These are phyloP conservation scores for Geotrichum reessii DNA, from an alignment of 1,139 yeast genomes.

Conservation along the genomic window DNA sequence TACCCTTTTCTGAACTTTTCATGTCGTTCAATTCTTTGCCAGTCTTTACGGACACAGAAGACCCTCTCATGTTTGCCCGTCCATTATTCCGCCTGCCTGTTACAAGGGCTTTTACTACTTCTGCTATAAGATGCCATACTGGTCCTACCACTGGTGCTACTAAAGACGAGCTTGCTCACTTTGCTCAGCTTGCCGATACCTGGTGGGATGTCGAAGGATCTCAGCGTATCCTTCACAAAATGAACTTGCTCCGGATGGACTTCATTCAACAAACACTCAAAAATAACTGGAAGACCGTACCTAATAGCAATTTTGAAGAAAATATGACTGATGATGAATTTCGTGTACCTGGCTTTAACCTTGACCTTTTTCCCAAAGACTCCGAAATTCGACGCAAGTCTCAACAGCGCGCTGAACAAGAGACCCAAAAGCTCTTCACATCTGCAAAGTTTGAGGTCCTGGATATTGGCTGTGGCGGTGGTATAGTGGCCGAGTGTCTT, in stretches of 20 bases:
- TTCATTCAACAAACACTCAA: constrained; percentile 61
- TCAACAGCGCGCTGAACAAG: not conserved
- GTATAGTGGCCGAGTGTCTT: constrained; percentile 78
- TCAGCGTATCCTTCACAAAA: constrained; percentile 85
- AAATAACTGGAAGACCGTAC: constrained; percentile 39
- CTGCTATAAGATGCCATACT: not conserved
- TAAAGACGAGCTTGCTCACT: constrained; percentile 60
- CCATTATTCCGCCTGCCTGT: not conserved
- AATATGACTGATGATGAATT: not conserved
- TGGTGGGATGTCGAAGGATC: constrained; percentile 99
- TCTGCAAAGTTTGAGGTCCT: constrained; percentile 46
- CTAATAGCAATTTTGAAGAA: constrained; percentile 23
- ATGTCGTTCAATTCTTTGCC: not conserved
- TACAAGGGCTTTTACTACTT: not conserved
- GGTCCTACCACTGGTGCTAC: not conserved
- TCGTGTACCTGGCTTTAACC: constrained; percentile 66
- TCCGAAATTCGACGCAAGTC: constrained; percentile 10
- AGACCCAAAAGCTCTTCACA: constrained; percentile 20
- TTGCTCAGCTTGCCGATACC: constrained; percentile 72
- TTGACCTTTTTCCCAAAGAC: constrained; percentile 54
- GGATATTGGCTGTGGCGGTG: constrained; percentile 98
- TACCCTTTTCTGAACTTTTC: not conserved
- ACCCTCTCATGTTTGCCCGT: not conserved
- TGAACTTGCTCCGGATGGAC: constrained; percentile 87
- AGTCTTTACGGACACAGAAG: not conserved